phyloP scores from a whole-genome alignment of 345 rosid genomes.

The Pugionium cornutum region DNA sequence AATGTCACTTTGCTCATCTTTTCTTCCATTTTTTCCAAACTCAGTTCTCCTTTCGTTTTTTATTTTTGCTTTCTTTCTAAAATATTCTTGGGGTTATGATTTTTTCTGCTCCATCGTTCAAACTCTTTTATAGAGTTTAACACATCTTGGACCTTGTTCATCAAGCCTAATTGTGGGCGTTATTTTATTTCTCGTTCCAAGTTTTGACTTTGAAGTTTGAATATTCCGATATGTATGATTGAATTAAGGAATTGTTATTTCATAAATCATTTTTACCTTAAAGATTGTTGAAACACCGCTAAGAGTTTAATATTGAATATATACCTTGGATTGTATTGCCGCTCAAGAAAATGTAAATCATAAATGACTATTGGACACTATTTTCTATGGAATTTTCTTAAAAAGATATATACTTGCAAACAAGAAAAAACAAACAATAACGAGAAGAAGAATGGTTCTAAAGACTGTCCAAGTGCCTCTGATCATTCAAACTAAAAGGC shows the following conservation, averaged over 20 bases:
- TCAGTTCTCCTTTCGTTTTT: neutral
- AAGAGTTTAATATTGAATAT: neutral
- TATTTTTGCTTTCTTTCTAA: neutral
- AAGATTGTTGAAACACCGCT: constrained; percentile 6
- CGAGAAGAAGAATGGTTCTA: neutral
- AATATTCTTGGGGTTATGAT: constrained; percentile 1
- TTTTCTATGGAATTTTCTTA: constrained; percentile 9
- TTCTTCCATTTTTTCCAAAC: constrained; percentile 26
- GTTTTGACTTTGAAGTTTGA: constrained; percentile 21
- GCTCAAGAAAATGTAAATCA: constrained; percentile 17
- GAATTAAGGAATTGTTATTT: neutral
- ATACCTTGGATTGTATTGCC: constrained; percentile 7
- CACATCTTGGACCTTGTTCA: constrained; percentile 7
- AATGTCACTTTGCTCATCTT: constrained; percentile 32
- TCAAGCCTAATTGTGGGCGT: neutral
- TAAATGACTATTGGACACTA: neutral
- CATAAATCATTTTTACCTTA: neutral
- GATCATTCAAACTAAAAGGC: neutral
- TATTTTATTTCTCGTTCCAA: constrained; percentile 16
- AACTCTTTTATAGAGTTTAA: constrained; percentile 5
- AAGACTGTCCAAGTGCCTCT: neutral
- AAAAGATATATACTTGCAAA: neutral
- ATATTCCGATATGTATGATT: neutral
- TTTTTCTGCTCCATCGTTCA: constrained; percentile 1
- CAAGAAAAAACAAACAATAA: neutral